phyloP scores from a whole-genome alignment of 2,329 filamentous ascomycete species.

The Nemania abortiva region DNA sequence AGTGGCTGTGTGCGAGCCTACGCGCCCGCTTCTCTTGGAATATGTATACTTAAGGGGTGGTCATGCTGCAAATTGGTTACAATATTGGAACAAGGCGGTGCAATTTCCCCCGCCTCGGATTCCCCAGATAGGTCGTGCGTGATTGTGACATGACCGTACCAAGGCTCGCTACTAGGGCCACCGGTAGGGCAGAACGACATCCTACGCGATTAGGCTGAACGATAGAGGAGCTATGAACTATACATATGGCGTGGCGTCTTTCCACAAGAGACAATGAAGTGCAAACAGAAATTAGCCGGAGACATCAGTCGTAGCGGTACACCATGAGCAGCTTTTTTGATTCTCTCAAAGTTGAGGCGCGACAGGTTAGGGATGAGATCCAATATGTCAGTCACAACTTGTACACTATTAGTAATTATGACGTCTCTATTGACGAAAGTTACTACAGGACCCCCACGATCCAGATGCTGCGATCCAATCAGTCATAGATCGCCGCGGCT shows the following conservation, averaged over 20 bases:
- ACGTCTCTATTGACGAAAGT: background rate
- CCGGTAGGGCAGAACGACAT: background rate
- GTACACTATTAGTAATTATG: background rate
- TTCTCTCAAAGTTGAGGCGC: conserved; percentile 34
- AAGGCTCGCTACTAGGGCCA: background rate
- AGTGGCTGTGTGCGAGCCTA: background rate
- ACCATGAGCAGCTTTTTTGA: conserved; percentile 43
- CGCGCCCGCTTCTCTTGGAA: background rate
- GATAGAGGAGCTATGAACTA: background rate
- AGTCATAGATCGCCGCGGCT: conserved; percentile 42
- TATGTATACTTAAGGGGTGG: background rate
- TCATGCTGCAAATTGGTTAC: background rate
- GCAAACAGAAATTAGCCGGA: background rate
- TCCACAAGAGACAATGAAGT: background rate
- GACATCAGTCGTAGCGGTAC: background rate
- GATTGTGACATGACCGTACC: background rate
- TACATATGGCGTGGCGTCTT: background rate
- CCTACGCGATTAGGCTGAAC: background rate
- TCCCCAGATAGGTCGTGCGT: background rate
- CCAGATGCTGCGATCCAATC: conserved; percentile 43
- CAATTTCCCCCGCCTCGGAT: background rate
- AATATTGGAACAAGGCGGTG: conserved; percentile 8
- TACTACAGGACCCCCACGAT: conserved; percentile 40
- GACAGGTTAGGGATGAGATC: conserved; percentile 41
- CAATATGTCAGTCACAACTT: conserved; percentile 39